These are phyloP conservation scores for Xylaria intraflava DNA, from an alignment of 495 filamentous ascomycete species.

Conservation along the genomic window DNA sequence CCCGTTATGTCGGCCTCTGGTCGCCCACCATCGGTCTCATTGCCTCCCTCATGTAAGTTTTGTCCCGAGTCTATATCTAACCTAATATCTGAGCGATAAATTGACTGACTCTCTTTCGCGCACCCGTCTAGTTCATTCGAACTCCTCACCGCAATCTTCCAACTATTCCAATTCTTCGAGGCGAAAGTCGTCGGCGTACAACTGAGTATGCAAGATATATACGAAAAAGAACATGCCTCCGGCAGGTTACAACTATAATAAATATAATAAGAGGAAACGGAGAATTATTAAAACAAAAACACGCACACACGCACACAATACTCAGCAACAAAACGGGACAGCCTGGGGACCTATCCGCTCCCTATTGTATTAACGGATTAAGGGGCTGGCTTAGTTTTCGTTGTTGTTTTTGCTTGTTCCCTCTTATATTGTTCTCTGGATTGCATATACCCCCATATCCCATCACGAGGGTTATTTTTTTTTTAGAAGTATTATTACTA, in stretches of 20 bases:
- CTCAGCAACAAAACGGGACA: background rate
- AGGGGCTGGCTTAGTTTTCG: background rate
- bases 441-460: no score
- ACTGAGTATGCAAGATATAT: constrained; percentile 22
- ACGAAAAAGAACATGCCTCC: constrained; percentile 19
- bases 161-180: constrained; percentile 25
- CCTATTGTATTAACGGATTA: no score
- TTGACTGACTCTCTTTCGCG: background rate
- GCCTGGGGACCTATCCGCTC: background rate
- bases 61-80: no score
- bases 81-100: background rate
- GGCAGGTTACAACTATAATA: constrained; percentile 21
- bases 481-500: background rate
- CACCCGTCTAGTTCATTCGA: constrained; percentile 15
- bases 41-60: constrained; percentile 20
- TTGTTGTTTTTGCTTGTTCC: background rate
- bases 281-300: background rate
- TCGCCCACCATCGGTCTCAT: constrained; percentile 24
- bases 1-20: constrained; percentile 23
- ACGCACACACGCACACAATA: no score
- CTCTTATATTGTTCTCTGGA: background rate
- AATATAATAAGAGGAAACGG: background rate
- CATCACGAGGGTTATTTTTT: background rate
- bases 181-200: constrained; percentile 24
- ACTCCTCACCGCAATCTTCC: constrained; percentile 20